Evolutionary conservation across 768 basidiomycete species (phyloP), one percentile per base, ranked within the genome.

Genomic region (Neoboletus subvelutipes): DNA sequence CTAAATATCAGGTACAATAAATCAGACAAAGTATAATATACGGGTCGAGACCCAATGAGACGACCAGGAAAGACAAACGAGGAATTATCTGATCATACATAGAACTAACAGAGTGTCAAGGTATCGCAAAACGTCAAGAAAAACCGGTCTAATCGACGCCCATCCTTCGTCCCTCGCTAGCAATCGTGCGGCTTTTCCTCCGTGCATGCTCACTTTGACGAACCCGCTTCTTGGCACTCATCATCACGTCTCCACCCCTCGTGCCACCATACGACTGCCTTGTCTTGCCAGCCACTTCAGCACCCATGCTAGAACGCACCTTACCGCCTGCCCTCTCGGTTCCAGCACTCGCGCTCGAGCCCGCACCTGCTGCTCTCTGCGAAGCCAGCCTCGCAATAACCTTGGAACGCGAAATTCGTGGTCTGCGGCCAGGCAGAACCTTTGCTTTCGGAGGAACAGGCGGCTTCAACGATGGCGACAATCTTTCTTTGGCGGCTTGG

Each of bases 321-420:
- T 70, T 73, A 33, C 72, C 66, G 40, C 70, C 57, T 66, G 71
- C 45, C 52, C 62, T 58, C n/a, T 61, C 59, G 3, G 63, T 58
- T 24, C 60, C 46, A 9, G 57, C 40, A 10, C 60, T 64, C 10
- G 66, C 2, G 4, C 49, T 49, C 28, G 64, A 11, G 13, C 53
- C 18, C 4, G 53, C 15, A 11, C 66, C 71, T 11, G 68, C 70
- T 15, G 80, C 82, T 7, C 90, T 83, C 69, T 92, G 87, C 15
- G 87, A 87, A 1, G 86, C 87, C 36, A 92, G 75, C 62, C 79
- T 83, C 0, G 90, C 87, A 45, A 92, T 90, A 40, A 92, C 88
- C 58, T 85, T 87, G 28, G 88, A 89, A 39, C 91, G 82, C 42
- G 90, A 92, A 60, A 92, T 89, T 9, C 89, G 82, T 5, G 90